These are phyloP conservation scores for Trichodelitschia bisporula DNA, from an alignment of 495 filamentous ascomycete species.

Conservation along the genomic window DNA sequence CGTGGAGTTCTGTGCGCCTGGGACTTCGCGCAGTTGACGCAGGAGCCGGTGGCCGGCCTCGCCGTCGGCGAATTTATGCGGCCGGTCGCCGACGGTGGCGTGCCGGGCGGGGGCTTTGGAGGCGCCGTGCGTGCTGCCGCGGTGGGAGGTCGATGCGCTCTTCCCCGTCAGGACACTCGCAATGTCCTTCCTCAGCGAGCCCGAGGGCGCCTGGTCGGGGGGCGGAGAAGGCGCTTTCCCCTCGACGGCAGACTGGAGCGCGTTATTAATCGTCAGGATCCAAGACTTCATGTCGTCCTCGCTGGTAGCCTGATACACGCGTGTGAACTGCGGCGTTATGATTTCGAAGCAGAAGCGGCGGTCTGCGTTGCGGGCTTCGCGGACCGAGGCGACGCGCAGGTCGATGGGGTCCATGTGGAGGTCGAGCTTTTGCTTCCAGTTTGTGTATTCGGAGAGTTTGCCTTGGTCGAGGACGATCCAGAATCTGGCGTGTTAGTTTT, in stretches of 20 bases:
- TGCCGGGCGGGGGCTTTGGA: conserved; percentile 43
- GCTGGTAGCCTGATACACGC: conserved; percentile 91
- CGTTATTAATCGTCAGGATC: conserved; percentile 94
- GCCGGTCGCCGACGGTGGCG: conserved; percentile 74
- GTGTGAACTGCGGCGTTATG: conserved; percentile 88
- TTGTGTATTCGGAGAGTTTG: conserved; percentile 90
- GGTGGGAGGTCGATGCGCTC: conserved; percentile 45
- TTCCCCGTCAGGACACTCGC: conserved; percentile 89
- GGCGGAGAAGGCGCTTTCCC: conserved; percentile 31
- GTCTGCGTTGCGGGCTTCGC: conserved; percentile 83
- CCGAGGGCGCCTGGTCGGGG: conserved; percentile 10
- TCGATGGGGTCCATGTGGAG: conserved; percentile 98
- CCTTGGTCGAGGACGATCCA: conserved; percentile 97
- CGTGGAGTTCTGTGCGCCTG: conserved; percentile 83
- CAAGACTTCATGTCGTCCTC: conserved; percentile 95
- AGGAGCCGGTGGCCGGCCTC: conserved; percentile 68
- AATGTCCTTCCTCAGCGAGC: conserved; percentile 49
- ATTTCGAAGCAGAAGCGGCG: conserved; percentile 96
- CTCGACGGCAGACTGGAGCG: conserved; percentile 85
- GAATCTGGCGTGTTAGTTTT: conserved; percentile 47
- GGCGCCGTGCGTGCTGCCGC: conserved; percentile 23
- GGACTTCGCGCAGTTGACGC: conserved; percentile 62
- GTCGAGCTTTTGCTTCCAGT: conserved; percentile 96
- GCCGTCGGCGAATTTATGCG: conserved; percentile 49
- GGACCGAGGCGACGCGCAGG: conserved; percentile 84